Evolutionary conservation across 352 stramenopile genomes (phyloP).

Genomic region (Phytophthora fragariae): DNA sequence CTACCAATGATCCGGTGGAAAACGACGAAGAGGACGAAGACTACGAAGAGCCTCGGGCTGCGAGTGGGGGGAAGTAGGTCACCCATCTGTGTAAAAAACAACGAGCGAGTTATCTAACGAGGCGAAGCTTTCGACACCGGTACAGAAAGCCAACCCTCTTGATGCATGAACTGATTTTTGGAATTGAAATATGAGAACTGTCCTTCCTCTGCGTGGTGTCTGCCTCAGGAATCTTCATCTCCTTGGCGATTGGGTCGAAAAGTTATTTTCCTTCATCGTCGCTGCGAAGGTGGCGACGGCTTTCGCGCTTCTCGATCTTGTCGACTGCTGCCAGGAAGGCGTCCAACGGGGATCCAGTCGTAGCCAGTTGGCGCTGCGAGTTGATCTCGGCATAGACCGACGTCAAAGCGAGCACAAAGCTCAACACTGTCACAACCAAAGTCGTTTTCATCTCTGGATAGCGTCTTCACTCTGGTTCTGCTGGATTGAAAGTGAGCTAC

Average conservation of each 20-base stretch:
- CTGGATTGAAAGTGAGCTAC: constrained; percentile 5
- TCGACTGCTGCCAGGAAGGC: constrained; percentile 13
- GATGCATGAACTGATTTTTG: constrained; percentile 18
- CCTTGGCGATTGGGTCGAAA: constrained; percentile 16
- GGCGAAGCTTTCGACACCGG: not conserved
- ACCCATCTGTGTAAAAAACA: constrained; percentile 7
- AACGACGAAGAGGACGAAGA: constrained; percentile 33
- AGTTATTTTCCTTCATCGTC: constrained; percentile 9
- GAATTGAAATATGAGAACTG: constrained; percentile 13
- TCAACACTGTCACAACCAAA: constrained; percentile 9
- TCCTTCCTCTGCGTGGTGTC: not conserved
- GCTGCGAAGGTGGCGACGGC: constrained; percentile 5
- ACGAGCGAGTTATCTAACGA: constrained; percentile 15
- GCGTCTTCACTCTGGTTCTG: constrained; percentile 7
- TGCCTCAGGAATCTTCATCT: not conserved
- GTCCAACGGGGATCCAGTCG: not conserved
- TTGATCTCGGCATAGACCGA: not conserved
- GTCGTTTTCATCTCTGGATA: constrained; percentile 22
- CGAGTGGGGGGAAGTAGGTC: constrained; percentile 32
- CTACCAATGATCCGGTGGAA: constrained; percentile 16
- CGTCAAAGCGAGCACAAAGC: constrained; percentile 14
- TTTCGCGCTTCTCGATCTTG: constrained; percentile 9
- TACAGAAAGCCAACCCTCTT: not conserved
- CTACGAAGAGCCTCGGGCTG: constrained; percentile 30
- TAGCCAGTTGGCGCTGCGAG: constrained; percentile 1